Conservation (phyloP, 2,329 filamentous ascomycete genomes). For the Byssothecium circinans region DNA sequence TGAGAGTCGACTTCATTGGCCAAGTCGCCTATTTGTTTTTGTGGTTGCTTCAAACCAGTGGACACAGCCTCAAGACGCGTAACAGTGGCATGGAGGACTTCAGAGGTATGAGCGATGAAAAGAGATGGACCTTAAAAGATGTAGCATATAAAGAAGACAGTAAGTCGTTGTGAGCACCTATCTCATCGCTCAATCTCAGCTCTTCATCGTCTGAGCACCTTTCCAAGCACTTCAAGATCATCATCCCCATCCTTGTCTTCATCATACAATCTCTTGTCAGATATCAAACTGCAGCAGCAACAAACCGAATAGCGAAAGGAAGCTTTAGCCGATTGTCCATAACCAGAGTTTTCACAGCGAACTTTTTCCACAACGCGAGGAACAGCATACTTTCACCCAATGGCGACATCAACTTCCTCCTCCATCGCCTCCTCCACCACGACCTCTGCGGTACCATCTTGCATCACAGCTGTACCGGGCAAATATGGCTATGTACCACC, state of each 20-base stretch:
- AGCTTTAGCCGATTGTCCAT: too few species aligned
- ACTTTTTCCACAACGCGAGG: neutral
- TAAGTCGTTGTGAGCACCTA: too few species aligned
- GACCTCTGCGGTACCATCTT: slow-evolving; percentile 17
- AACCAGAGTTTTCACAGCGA: neutral
- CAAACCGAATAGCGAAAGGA: too few species aligned
- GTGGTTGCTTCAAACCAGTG: neutral
- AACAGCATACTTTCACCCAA: slow-evolving; percentile 1
- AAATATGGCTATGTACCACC: slow-evolving; percentile 26
- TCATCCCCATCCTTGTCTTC: neutral
- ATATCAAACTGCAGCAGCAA: too few species aligned
- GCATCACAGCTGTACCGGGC: slow-evolving; percentile 25
- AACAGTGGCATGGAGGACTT: neutral
- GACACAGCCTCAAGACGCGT: neutral
- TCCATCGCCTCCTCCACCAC: slow-evolving; percentile 10
- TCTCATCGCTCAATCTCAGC: neutral
- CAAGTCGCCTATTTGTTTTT: neutral
- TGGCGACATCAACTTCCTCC: slow-evolving; percentile 19
- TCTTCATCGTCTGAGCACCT: too few species aligned
- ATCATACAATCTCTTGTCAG: too few species aligned
- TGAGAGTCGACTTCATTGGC: neutral
- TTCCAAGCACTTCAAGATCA: too few species aligned
- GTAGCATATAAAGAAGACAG: neutral
- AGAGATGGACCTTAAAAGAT: neutral
- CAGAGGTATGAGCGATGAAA: neutral